A percentile compares a stretch with the other conserved stretches of the same genome.
Evolutionary conservation across 495 filamentous ascomycete genomes (phyloP).

Genomic region (Talaromyces adpressus): DNA sequence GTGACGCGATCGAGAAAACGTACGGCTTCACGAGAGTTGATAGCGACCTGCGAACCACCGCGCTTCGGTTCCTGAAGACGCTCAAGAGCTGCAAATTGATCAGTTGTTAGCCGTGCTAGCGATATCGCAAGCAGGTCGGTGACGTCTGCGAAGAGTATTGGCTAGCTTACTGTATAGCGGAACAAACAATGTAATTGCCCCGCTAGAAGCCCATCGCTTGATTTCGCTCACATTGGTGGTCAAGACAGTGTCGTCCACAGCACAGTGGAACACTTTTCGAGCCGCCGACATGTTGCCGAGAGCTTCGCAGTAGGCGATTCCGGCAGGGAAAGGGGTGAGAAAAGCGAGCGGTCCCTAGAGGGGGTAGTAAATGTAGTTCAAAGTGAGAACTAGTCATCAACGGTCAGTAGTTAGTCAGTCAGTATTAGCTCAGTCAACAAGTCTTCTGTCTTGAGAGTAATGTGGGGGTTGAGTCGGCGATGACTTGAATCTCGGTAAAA

Average conservation of each 20-base stretch:
- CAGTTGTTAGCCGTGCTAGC: slow-evolving; percentile 10
- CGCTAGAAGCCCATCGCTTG: slow-evolving; percentile 60
- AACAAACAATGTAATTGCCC: slow-evolving; percentile 58
- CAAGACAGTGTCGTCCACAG: slow-evolving; percentile 66
- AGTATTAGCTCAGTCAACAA: neutral
- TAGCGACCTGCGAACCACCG: slow-evolving; percentile 45
- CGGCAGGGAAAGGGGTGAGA: neutral
- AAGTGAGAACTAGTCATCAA: slow-evolving; percentile 2
- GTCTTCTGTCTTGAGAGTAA: slow-evolving; percentile 13
- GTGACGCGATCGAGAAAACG: slow-evolving; percentile 60
- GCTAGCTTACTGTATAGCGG: slow-evolving; percentile 57
- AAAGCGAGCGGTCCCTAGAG: neutral
- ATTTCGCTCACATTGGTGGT: slow-evolving; percentile 63
- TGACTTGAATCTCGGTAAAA: slow-evolving; percentile 7
- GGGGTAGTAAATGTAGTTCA: slow-evolving; percentile 2
- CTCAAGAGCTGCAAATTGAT: slow-evolving; percentile 41
- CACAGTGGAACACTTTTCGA: slow-evolving; percentile 64
- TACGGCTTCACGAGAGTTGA: slow-evolving; percentile 58
- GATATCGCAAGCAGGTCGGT: slow-evolving; percentile 1
- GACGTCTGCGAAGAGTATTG: neutral
- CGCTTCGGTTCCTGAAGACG: slow-evolving; percentile 51
- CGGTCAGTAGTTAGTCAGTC: neutral
- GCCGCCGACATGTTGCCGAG: slow-evolving; percentile 32
- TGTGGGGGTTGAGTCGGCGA: slow-evolving; percentile 25
- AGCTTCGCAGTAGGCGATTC: neutral